Evolutionary conservation across 495 filamentous ascomycete species (phyloP).

Genomic region (Emericellopsis terricola): DNA sequence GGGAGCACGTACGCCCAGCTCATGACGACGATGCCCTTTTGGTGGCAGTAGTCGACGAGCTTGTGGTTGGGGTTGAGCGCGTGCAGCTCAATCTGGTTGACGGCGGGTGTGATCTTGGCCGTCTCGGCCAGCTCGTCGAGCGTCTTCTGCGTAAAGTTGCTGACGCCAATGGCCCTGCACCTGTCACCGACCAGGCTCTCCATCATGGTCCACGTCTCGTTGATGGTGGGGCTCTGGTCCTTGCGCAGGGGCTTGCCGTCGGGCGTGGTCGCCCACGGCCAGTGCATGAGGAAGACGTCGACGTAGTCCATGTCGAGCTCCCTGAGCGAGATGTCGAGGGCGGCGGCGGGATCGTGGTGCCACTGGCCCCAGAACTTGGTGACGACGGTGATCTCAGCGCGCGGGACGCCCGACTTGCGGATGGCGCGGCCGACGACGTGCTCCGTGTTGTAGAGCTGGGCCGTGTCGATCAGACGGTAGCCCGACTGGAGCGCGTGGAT

Average conservation of each 20-base stretch:
- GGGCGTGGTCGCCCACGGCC: neutral
- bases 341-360: conserved; percentile 15
- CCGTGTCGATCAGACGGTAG: conserved; percentile 29
- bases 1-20: neutral
- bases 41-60: conserved; percentile 40
- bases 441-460: conserved; percentile 26
- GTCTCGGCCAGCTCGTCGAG: conserved; percentile 44
- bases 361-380: conserved; percentile 30
- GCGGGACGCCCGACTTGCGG: conserved; percentile 17
- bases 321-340: conserved; percentile 18
- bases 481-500: conserved; percentile 22
- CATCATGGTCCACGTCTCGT: conserved; percentile 44
- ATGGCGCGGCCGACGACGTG: conserved; percentile 24
- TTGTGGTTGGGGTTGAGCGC: conserved; percentile 48
- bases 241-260: neutral
- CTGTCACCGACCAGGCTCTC: conserved; percentile 46
- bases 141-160: conserved; percentile 47
- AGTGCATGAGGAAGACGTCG: conserved; percentile 34
- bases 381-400: conserved; percentile 26
- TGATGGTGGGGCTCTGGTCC: conserved; percentile 13
- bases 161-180: conserved; percentile 56
- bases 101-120: conserved; percentile 39
- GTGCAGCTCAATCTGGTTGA: conserved; percentile 71
- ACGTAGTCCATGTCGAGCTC: conserved; percentile 26
- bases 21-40: conserved; percentile 25